Conservation (phyloP, 805 yeast species). For the Metschnikowia arizonensis region DNA sequence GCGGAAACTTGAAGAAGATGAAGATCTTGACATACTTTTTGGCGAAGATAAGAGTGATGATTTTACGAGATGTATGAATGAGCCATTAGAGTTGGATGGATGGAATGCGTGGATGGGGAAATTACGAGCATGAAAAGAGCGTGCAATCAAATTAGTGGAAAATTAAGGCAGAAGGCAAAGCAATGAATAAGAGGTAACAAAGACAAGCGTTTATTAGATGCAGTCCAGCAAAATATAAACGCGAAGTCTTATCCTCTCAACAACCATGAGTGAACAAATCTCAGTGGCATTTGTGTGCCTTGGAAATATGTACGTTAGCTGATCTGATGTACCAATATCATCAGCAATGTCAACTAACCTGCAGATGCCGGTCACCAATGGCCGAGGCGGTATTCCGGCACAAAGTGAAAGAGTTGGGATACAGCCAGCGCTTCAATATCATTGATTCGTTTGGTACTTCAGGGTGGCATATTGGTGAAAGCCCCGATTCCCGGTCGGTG, state of each 20-base stretch:
- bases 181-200: no score
- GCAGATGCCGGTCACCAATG: conserved; percentile 92
- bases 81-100: conserved; percentile 34
- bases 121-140: background rate
- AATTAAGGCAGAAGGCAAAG: no score
- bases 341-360: conserved; percentile 18
- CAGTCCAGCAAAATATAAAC: no score
- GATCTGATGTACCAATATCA: no score
- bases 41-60: conserved; percentile 32
- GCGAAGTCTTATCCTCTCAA: no score
- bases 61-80: conserved; percentile 20
- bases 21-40: conserved; percentile 32
- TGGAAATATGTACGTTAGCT: conserved; percentile 71
- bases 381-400: conserved; percentile 89
- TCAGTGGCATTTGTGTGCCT: conserved; percentile 87
- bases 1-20: conserved; percentile 22
- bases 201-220: no score
- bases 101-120: conserved; percentile 21
- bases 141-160: no score
- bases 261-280: conserved; percentile 25
- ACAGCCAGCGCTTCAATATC: conserved; percentile 38
- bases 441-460: conserved; percentile 91
- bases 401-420: conserved; percentile 50
- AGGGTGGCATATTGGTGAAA: conserved; percentile 77
- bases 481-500: conserved; percentile 73